Evolutionary conservation across 345 rosid genomes (phyloP).

Genomic region (Physaria fendleri): DNA sequence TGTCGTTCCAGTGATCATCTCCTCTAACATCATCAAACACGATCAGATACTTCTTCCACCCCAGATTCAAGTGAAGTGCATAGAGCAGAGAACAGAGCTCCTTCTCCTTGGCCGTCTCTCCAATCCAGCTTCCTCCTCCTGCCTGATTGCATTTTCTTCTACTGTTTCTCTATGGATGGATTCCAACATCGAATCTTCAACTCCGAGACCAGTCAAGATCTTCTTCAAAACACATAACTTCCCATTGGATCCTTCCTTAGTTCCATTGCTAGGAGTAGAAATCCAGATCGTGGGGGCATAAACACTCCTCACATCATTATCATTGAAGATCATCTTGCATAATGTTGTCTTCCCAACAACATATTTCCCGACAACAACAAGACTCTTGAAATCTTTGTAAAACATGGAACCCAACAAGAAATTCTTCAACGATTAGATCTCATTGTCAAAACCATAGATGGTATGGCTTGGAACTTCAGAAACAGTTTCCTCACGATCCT

Average conservation of each 20-base stretch:
- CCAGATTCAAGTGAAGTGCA: conserved; percentile 40
- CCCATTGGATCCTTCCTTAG: background rate
- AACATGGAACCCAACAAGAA: conserved; percentile 24
- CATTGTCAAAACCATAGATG: conserved; percentile 1
- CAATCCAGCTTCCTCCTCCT: background rate
- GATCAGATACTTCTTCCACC: conserved; percentile 48
- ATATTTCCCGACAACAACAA: conserved; percentile 33
- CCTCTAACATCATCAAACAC: conserved; percentile 38
- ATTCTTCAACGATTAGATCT: conserved; percentile 21
- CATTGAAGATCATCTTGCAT: conserved; percentile 29
- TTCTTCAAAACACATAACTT: conserved; percentile 21
- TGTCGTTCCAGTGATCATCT: conserved; percentile 8
- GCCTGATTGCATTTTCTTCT: background rate
- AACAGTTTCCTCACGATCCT: conserved; percentile 1
- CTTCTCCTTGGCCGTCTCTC: background rate
- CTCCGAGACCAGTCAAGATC: conserved; percentile 31
- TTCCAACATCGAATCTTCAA: background rate
- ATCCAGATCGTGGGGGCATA: conserved; percentile 45
- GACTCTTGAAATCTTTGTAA: conserved; percentile 29
- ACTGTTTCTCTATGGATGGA: background rate
- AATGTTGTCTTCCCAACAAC: conserved; percentile 45
- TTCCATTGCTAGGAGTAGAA: background rate
- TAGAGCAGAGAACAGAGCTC: conserved; percentile 31
- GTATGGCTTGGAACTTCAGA: background rate
- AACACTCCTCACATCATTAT: conserved; percentile 19